Evolutionary conservation across 805 yeast species (phyloP), one percentile per base, ranked within the genome.

Genomic region (Kluyveromyces dobzhanskii): DNA sequence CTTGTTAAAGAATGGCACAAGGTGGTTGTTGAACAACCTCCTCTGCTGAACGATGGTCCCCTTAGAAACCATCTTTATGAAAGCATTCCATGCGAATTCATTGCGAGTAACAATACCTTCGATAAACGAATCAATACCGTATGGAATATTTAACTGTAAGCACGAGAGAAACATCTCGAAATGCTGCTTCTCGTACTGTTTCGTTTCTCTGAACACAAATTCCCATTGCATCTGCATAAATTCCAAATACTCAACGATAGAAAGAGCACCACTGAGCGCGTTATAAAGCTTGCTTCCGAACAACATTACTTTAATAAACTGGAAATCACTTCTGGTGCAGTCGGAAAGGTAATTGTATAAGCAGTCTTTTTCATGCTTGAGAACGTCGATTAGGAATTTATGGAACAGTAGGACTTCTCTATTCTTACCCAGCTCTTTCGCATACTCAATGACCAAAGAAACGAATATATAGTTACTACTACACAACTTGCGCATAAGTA

Each of bases 241-340:
- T 3, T 47, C 46, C 29, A 56, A 31, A 29, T 54, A 59, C 7
- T 47, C 43, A 2, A 47, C 18, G 25, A 57, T 49, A 33, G 41
- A 45, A 6, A 50, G 31, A 4, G 44, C 45, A 2, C 40, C 19
- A 3, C 46, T 35, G n/a, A 59, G 30, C 4, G 48, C 19, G 42
- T 60, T 61, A 32, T 49, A 57, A 4, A 59, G n/a, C 37, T 46
- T 58, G 37, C 64, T 59, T 0, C 65, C 65, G 46, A 57, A 59
- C 21, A 59, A 45, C 0, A 50, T 11, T 1, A 60, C 34, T 27
- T 49, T 52, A 3, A 58, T 4, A 12, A 40, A 32, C 19, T 36
- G 39, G 4, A 34, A 34, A 18, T 48, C 47, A 17, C 35, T 40
- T 16, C 36, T 43, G 7, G 14, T 21, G 3, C 29, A n/a, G 6